Base-by-base conservation (phyloP, 176 grass and related monocot species). In the Rhynchospora breviuscula region DNA sequence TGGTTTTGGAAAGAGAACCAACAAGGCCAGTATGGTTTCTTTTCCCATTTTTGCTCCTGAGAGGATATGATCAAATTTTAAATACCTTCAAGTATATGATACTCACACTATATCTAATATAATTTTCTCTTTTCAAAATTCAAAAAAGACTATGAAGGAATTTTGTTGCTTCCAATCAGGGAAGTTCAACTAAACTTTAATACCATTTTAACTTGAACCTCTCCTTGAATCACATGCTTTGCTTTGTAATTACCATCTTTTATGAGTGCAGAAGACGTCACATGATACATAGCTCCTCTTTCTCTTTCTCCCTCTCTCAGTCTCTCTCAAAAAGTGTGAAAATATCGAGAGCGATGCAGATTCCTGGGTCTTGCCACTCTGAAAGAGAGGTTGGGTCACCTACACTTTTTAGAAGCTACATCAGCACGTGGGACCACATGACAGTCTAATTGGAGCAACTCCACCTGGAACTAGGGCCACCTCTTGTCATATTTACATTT, bases 161-260 rank as follows among this genome's bases (percentile, higher is more conserved):
- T 48, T 48, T 22, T 49, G n/a, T 73, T 73, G n/a, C 44, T 73
- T 73, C n/a, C 69, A 73, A 22, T 73, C 69, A 73, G 43, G 44
- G 45, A 73, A 72, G 66, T 69, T 68, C 6, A 68, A n/a, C 15
- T 3, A 18, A 10, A 73, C 14, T 53, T 75, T 75, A 75, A 48
- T 72, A 72, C 6, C 44, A 72, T 72, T 59, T 59, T 49, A 26
- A 52, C 6, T 13, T 51, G 13, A 75, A 53, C 26, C 72, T 26
- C 47, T 54, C 53, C 46, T 75, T 67, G 11, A 53, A 56, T 77
- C 73, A 77, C 73, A 77, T 77, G 73, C 23, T 10, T 13, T 76
- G 71, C 71, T 77, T 77, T 77, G 73, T 56, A 31, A 77, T 77
- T 77, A 21, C 49, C 31, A 56, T 77, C 70, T 74, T 74, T 74